Percentiles rank a stretch among this genome's conserved stretches.
phyloP scores from a whole-genome alignment of 345 rosid genomes.

The Citrus reticulata region DNA sequence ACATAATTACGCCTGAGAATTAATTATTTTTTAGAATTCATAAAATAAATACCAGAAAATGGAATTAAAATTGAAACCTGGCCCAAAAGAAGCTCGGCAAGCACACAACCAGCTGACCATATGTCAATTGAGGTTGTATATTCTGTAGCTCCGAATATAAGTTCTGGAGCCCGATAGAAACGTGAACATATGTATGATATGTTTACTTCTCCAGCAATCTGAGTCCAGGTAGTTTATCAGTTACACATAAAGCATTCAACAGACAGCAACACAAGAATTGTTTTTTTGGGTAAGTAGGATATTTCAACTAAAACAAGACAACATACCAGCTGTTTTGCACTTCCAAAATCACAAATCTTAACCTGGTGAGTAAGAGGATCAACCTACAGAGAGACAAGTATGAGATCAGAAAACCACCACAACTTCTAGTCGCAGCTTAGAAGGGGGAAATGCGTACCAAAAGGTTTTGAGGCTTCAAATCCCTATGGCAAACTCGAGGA shows the following conservation, averaged over 20 bases:
- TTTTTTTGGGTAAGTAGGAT: background rate
- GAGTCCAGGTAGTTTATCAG: slow-evolving; percentile 18
- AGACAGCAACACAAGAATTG: background rate
- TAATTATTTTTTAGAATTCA: background rate
- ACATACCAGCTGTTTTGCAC: slow-evolving; percentile 86
- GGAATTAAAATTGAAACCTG: slow-evolving; percentile 39
- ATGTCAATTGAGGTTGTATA: slow-evolving; percentile 70
- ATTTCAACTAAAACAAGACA: background rate
- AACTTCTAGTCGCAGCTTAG: background rate
- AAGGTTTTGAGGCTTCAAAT: slow-evolving; percentile 88
- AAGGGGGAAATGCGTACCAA: slow-evolving; percentile 45
- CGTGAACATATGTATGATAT: slow-evolving; percentile 66
- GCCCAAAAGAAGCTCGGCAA: slow-evolving; percentile 67
- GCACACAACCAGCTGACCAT: slow-evolving; percentile 81
- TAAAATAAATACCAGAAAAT: background rate
- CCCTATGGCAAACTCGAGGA: slow-evolving; percentile 85
- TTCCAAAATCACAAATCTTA: slow-evolving; percentile 84
- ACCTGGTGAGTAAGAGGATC: slow-evolving; percentile 87
- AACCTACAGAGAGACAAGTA: slow-evolving; percentile 45
- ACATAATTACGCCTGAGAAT: slow-evolving; percentile 1
- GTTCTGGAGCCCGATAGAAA: slow-evolving; percentile 71
- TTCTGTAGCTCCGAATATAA: slow-evolving; percentile 68
- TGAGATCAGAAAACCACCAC: background rate
- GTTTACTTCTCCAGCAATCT: slow-evolving; percentile 73
- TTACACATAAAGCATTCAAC: background rate